Base-by-base conservation (phyloP, 495 filamentous ascomycete species). In the Penicillium waksmanii region DNA sequence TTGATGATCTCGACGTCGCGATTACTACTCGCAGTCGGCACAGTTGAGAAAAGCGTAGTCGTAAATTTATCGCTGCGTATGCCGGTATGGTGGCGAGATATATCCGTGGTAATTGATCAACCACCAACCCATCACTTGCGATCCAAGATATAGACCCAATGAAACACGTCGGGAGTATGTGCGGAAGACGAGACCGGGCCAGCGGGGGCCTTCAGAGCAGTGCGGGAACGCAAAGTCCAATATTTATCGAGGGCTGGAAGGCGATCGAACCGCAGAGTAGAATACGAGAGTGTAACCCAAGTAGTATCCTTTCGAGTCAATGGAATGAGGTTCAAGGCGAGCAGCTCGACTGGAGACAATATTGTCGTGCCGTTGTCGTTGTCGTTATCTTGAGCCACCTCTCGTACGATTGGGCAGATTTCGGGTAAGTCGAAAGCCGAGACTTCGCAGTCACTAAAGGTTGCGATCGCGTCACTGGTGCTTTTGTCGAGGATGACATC, bases 381-480 rank as follows among this genome's bases (percentile, higher is more conserved):
- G 3, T 58, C 51, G 2, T 51, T 36, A 1, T 46, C 52, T 1
- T 51, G 33, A 11, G 72, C 18, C 4, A 70, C 46, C 0, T 65
- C 53, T 25, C 56, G 53, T 2, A 79, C 57, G 1, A 51, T 57
- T 0, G 74, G 73, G 43, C 73, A 75, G 8, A 67, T 50, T 31
- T 47, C 8, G 8, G 60, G 43, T n/a, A 60, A 51, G 7, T 66
- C 56, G 9, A 60, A 34, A 1, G 47, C 33, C 9, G 55, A 48
- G 11, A 73, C 61, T 4, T 48, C 53, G 19, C 55, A 55, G 3
- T 72, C 58, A 17, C 46, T 56, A 13, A 61, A 66, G 0, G 77
- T 79, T 15, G 73, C 69, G 46, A 79, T 77, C 18, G 77, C 72
- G 51, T 79, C 77, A 61, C 73, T 77, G 5, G 77, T 79, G 57